Evolutionary conservation across 2,329 filamentous ascomycete genomes (phyloP), one percentile per base, ranked within the genome.

Genomic region (Pseudohalonectria lignicola): DNA sequence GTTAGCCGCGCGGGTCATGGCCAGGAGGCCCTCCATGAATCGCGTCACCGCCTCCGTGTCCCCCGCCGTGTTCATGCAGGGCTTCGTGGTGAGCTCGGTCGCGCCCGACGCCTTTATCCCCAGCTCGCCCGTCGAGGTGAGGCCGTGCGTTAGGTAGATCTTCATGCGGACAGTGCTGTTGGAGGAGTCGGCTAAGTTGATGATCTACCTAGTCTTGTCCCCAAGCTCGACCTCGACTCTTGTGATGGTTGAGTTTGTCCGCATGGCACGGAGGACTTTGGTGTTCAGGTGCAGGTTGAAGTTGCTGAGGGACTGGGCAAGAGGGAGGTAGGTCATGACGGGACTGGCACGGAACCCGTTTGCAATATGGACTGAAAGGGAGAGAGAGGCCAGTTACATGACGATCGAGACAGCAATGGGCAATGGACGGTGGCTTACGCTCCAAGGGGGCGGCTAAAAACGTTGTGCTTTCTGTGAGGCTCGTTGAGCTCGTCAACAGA

Each of bases 71-170:
- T 57, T 59, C 39, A 57, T 50, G 43, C 47, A 58, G 7, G 61
- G 56, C 34, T 52, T 49, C 26, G 55, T 54, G 11, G 54, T 56
- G 33, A 66, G 63, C 43, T 63, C 57, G 23, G 67, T 69, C 10
- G 53, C 44, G 18, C 61, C 62, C 1, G 54, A 47, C 17, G 56
- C 47, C 17, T 57, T 62, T 25, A 68, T 61, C 13, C 54, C 53
- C 12, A 71, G 54, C 9, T 62, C 49, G 28, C 69, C 63, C 36
- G 61, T 56, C 31, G 69, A 71, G 4, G 61, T 63, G 4, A 65
- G 60, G 15, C 66, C 65, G 30, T 70, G 67, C 15, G 62, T 70
- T 16, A 74, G 59, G 55, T 71, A 72, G 6, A 69, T 55, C 49
- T 69, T 64, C 36, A 65, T 57, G 25, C 60, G 62, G 40, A 72